These are phyloP conservation scores for Fusarium sp. DNA, from an alignment of 2,329 filamentous ascomycete species.

Conservation along the genomic window DNA sequence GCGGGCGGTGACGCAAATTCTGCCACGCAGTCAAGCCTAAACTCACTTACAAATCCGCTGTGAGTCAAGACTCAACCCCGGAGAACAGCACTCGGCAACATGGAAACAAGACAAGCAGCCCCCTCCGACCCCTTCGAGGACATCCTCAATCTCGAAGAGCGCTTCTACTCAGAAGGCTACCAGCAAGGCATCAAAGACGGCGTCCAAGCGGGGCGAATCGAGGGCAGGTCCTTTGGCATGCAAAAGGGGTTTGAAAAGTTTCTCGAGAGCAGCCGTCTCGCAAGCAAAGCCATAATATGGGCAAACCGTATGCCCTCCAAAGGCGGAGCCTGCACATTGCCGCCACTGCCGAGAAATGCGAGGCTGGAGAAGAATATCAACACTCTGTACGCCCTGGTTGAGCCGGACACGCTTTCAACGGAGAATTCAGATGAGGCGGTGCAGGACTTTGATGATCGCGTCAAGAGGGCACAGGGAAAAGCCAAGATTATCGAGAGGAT, in stretches of 20 bases:
- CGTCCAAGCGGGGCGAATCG: conserved; percentile 77
- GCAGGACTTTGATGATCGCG: conserved; percentile 87
- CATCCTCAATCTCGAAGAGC: conserved; percentile 68
- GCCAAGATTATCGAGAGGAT: conserved; percentile 84
- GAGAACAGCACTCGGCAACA: conserved; percentile 5
- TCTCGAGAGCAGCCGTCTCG: conserved; percentile 77
- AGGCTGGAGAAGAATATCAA: conserved; percentile 80
- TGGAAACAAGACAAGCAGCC: conserved; percentile 38
- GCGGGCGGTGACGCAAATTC: conserved; percentile 45
- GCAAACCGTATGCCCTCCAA: conserved; percentile 67
- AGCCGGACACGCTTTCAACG: conserved; percentile 78
- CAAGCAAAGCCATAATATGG: conserved; percentile 86
- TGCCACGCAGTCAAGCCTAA: conserved; percentile 34
- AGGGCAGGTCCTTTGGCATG: conserved; percentile 90
- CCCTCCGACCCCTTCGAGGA: conserved; percentile 63
- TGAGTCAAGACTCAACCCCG: conserved; percentile 4
- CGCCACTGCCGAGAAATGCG: conserved; percentile 63
- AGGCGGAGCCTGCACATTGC: conserved; percentile 42
- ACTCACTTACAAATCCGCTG: conserved; percentile 37
- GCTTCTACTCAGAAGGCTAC: conserved; percentile 86
- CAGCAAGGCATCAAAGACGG: conserved; percentile 79
- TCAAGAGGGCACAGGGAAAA: conserved; percentile 85
- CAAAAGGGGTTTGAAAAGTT: conserved; percentile 97
- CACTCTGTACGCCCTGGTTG: conserved; percentile 78
- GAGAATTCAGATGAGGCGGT: conserved; percentile 90